Evolutionary conservation across 495 filamentous ascomycete species (phyloP).

Genomic region (Aspergillus ellipticus): DNA sequence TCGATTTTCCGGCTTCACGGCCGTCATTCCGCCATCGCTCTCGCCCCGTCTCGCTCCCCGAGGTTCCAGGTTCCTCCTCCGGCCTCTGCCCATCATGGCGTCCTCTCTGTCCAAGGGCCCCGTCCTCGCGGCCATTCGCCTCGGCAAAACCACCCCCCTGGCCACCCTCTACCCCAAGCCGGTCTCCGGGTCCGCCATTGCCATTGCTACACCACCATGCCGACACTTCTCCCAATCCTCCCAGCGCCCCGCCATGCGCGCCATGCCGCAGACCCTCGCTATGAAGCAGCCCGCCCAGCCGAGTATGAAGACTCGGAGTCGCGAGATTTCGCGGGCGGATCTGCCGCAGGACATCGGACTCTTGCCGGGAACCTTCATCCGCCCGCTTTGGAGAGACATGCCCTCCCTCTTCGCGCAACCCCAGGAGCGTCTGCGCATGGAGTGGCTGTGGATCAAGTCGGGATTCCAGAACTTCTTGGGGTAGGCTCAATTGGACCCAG

Average conservation of each 20-base stretch:
- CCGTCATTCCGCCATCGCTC: no score
- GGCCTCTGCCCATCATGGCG: conserved; percentile 26
- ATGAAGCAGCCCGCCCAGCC: conserved; percentile 30
- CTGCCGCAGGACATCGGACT: conserved; percentile 52
- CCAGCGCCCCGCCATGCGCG: conserved; percentile 25
- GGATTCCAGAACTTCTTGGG: conserved; percentile 34
- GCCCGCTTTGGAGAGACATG: conserved; percentile 52
- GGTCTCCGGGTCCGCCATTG: background rate
- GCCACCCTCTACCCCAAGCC: conserved; percentile 12
- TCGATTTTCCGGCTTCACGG: conserved; percentile 1
- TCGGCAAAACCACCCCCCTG: conserved; percentile 9
- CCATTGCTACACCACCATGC: conserved; percentile 24
- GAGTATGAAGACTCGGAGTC: conserved; percentile 37
- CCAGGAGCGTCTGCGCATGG: conserved; percentile 39
- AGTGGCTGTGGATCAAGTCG: conserved; percentile 45
- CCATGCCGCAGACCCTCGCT: conserved; percentile 21
- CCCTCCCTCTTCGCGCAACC: conserved; percentile 53
- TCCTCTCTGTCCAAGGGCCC: conserved; percentile 30
- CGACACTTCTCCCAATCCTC: conserved; percentile 36
- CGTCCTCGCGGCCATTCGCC: conserved; percentile 16
- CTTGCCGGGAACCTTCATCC: conserved; percentile 55
- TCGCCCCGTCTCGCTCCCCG: no score
- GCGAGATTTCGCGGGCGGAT: conserved; percentile 20
- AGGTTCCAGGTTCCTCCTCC: background rate
- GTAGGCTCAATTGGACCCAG: conserved; percentile 23